These are phyloP conservation scores for Parietaria judaica DNA, from an alignment of 306 rosid genomes.

Conservation along the genomic window DNA sequence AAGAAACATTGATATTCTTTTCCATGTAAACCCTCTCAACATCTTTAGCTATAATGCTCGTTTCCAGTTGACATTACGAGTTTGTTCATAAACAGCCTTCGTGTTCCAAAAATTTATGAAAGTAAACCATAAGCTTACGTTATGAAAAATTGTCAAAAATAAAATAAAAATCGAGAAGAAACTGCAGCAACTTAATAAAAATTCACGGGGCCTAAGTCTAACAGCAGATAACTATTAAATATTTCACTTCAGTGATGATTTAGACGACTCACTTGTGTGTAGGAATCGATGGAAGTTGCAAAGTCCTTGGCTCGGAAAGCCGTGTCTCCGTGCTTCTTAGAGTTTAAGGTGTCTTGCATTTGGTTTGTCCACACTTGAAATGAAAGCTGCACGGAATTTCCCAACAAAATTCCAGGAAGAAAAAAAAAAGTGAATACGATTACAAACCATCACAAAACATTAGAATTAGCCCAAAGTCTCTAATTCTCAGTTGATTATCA, in stretches of 20 bases:
- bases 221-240: too few relatives aligned
- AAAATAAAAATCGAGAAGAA: too few relatives aligned
- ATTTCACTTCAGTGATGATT: background rate
- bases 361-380: conserved; percentile 94
- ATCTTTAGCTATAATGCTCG: too few relatives aligned
- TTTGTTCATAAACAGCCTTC: too few relatives aligned
- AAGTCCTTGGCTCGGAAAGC: conserved; percentile 87
- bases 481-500: background rate
- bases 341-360: conserved; percentile 89
- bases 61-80: too few relatives aligned
- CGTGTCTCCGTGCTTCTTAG: conserved; percentile 84
- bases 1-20: too few relatives aligned
- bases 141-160: too few relatives aligned
- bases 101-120: too few relatives aligned
- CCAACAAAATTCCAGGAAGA: conserved; percentile 5
- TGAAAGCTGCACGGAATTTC: conserved; percentile 63
- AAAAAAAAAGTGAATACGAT: background rate
- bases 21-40: too few relatives aligned
- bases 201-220: too few relatives aligned
- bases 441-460: background rate
- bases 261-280: conserved; percentile 60
- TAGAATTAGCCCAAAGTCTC: too few relatives aligned
- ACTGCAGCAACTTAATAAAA: background rate
- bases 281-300: conserved; percentile 64
- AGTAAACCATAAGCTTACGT: too few relatives aligned